These are phyloP conservation scores for Butyriboletus loyo DNA, from an alignment of 768 basidiomycete species.

Conservation along the genomic window DNA sequence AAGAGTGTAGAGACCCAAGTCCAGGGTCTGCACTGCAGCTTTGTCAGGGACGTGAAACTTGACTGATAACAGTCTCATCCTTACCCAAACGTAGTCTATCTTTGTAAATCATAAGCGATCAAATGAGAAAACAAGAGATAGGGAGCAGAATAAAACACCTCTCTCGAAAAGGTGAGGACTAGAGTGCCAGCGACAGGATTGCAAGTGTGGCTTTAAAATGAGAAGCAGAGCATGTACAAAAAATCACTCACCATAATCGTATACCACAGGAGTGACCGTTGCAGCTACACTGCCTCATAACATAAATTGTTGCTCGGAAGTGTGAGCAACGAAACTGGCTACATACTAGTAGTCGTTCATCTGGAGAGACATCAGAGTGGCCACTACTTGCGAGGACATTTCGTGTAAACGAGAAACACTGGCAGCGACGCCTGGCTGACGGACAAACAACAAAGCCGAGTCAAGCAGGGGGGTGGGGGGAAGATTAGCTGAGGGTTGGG, in stretches of 20 bases:
- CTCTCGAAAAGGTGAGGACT: conserved; percentile 16
- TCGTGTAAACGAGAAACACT: too few species aligned
- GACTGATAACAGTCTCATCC: background rate
- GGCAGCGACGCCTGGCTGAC: too few species aligned
- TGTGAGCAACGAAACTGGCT: background rate
- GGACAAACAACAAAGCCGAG: too few species aligned
- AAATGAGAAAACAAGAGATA: background rate
- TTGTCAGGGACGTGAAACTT: background rate
- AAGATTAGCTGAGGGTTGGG: too few species aligned
- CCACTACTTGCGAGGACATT: too few species aligned
- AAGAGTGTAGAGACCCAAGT: conserved; percentile 16
- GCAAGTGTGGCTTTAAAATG: background rate
- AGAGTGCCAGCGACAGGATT: background rate
- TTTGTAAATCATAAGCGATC: background rate
- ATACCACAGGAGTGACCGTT: background rate
- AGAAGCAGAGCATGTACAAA: background rate
- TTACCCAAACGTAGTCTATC: conserved; percentile 16
- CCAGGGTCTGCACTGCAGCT: conserved; percentile 6
- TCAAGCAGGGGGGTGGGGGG: too few species aligned
- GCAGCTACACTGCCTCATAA: background rate
- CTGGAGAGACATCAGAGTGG: background rate
- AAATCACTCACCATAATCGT: conserved; percentile 8
- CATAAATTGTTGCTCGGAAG: background rate
- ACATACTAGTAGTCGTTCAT: background rate
- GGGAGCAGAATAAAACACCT: conserved; percentile 2